Evolutionary conservation across 495 filamentous ascomycete genomes (phyloP).

Genomic region (Penicillium lividum): DNA sequence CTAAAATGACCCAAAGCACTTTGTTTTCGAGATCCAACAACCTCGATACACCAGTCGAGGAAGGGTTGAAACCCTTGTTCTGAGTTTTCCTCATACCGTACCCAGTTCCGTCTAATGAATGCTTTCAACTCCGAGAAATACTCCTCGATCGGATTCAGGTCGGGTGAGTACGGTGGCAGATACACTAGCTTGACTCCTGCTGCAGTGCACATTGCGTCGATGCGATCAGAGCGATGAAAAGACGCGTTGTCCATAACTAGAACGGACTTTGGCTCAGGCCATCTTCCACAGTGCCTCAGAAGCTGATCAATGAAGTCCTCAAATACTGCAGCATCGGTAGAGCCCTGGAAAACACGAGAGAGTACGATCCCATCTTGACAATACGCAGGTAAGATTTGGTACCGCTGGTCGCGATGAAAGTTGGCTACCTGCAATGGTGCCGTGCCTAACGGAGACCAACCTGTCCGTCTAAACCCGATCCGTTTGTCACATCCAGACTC

Average conservation of each 20-base stretch:
- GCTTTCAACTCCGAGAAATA: conserved; percentile 16
- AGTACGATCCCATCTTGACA: background rate
- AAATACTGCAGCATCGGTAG: background rate
- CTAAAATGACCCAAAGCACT: conserved; percentile 15
- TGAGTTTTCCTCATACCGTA: conserved; percentile 11
- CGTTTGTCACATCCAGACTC: background rate
- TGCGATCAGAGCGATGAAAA: background rate
- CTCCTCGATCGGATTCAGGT: conserved; percentile 16
- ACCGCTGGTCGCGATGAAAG: conserved; percentile 1
- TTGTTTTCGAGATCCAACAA: conserved; percentile 12
- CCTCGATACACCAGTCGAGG: conserved; percentile 12
- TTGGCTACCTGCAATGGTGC: background rate
- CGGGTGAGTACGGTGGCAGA: conserved; percentile 13
- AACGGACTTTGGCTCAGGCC: conserved; percentile 1
- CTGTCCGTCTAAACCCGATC: background rate
- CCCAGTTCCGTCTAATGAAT: conserved; percentile 12
- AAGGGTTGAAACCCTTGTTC: conserved; percentile 12
- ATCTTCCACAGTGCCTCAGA: background rate
- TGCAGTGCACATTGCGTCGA: background rate
- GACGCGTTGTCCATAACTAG: background rate
- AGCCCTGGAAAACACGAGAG: too few species aligned
- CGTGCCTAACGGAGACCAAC: conserved; percentile 1
- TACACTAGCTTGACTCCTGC: conserved; percentile 13
- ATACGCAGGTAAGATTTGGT: conserved; percentile 1
- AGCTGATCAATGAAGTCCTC: background rate